Conservation (phyloP, 2,329 filamentous ascomycete species). For the Aspergillus japonicus region DNA sequence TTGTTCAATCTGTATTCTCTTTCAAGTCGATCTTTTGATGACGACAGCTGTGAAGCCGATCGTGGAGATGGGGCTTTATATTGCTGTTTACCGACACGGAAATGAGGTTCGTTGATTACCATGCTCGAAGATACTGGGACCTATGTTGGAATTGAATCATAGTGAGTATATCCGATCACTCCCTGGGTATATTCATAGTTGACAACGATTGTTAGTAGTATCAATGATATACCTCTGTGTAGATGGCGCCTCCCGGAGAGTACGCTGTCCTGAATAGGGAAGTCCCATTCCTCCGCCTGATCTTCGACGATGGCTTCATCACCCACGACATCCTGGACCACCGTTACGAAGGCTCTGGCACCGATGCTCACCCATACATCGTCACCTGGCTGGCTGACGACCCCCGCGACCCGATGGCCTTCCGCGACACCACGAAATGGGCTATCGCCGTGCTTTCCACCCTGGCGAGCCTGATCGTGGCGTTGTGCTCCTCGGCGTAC, state of each 20-base stretch:
- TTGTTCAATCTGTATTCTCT: too few species aligned
- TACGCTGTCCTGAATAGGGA: neutral
- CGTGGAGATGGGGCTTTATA: too few species aligned
- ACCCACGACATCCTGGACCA: constrained; percentile 6
- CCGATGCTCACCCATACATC: constrained; percentile 8
- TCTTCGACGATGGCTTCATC: neutral
- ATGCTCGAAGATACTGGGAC: too few species aligned
- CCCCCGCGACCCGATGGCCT: constrained; percentile 8
- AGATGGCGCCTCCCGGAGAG: neutral
- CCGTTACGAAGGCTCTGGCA: constrained; percentile 8
- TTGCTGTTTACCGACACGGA: too few species aligned
- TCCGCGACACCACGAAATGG: neutral
- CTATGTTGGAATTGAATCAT: too few species aligned
- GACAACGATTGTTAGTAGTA: neutral
- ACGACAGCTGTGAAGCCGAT: too few species aligned
- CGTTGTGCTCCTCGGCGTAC: constrained; percentile 14
- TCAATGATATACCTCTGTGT: neutral
- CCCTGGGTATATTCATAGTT: too few species aligned
- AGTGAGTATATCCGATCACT: too few species aligned
- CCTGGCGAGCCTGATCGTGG: constrained; percentile 3
- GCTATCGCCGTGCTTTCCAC: constrained; percentile 3
- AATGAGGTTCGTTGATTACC: too few species aligned
- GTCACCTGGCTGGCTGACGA: constrained; percentile 13
- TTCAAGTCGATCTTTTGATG: too few species aligned
- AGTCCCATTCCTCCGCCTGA: neutral